Conservation (phyloP, 306 rosid species). For the Geum urbanum region DNA sequence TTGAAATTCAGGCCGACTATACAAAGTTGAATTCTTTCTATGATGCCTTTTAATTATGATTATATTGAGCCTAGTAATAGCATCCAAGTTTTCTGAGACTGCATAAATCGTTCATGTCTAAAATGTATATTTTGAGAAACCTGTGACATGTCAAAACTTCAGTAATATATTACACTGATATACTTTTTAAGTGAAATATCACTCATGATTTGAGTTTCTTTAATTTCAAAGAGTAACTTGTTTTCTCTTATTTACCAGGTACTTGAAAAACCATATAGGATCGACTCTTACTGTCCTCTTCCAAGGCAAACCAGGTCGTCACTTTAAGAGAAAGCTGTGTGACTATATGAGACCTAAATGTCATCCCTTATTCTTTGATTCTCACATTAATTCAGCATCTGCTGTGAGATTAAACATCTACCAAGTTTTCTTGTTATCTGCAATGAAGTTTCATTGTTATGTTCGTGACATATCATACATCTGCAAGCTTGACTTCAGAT, state of each 20-base stretch:
- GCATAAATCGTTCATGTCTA: not conserved
- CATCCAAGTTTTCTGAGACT: no score
- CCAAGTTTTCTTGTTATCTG: slow-evolving; percentile 62
- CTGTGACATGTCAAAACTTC: not conserved
- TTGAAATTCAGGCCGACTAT: slow-evolving; percentile 89
- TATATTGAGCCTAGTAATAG: not conserved
- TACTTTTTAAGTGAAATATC: not conserved
- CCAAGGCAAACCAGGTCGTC: slow-evolving; percentile 62
- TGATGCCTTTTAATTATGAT: slow-evolving; percentile 10
- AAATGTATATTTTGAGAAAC: not conserved
- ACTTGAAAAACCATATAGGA: slow-evolving; percentile 59
- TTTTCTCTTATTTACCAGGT: slow-evolving; percentile 53
- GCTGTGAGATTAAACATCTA: slow-evolving; percentile 76
- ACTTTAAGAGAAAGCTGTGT: slow-evolving; percentile 50
- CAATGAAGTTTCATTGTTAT: slow-evolving; percentile 87
- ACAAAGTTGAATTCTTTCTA: slow-evolving; percentile 44
- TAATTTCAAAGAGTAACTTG: slow-evolving; percentile 20
- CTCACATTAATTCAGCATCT: slow-evolving; percentile 74
- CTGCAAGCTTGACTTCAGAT: slow-evolving; percentile 45
- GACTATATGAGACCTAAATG: slow-evolving; percentile 75
- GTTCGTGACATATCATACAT: slow-evolving; percentile 51
- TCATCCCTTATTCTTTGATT: slow-evolving; percentile 78
- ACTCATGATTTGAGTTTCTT: not conserved
- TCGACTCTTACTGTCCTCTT: slow-evolving; percentile 65
- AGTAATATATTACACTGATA: not conserved